Base-by-base conservation (phyloP, 805 yeast genomes). In the Ogataea thermomethanolica region DNA sequence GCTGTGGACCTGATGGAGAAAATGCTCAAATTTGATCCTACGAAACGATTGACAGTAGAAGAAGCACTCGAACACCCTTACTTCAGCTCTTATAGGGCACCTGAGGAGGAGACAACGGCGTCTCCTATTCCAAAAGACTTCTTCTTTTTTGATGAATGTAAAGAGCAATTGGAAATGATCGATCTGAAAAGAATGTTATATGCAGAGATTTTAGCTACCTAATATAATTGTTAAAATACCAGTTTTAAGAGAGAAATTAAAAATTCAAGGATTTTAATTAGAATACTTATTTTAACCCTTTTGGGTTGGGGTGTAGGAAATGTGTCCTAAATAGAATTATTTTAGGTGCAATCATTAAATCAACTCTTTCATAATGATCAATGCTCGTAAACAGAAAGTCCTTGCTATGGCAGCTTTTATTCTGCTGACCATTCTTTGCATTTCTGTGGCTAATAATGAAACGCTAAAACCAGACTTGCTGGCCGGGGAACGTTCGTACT, bases 21-120 rank as follows among this genome's bases (percentile, higher is more conserved):
- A 49, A 74, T 91, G 71, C 72, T 91, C 29, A 74, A 82, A 3
- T 91, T 91, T 59, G 86, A 89, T 55, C 96, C 97, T 1, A 62
- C 70, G 3, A 78, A 83, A 52, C 70, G 99, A 54, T 82, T 91
- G 48, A 77, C 88, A 1, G 96, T 87, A 4, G 83, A 76, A 33
- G 83, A 84, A 44, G 95, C 96, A 0, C 71, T 91, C 26, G 67
- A 72, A 44, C 98, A 91, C 59, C 95, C 95, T 2, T 85, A 84
- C 54, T 65, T 85, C 35, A 66, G 69, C 37, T 64, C 75, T 14
- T 84, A 83, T 55, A 86, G 85, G 52, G 85, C 78, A 49, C 81
- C 84, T 8, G 75, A 74, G 25, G 90, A 83, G 51, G 93, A 84
- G 56, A 88, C 87, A 1, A 58, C 58, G 12, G 72, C 76, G 26